phyloP scores from a whole-genome alignment of 768 basidiomycete genomes.

The Phanerochaete carnosa region DNA sequence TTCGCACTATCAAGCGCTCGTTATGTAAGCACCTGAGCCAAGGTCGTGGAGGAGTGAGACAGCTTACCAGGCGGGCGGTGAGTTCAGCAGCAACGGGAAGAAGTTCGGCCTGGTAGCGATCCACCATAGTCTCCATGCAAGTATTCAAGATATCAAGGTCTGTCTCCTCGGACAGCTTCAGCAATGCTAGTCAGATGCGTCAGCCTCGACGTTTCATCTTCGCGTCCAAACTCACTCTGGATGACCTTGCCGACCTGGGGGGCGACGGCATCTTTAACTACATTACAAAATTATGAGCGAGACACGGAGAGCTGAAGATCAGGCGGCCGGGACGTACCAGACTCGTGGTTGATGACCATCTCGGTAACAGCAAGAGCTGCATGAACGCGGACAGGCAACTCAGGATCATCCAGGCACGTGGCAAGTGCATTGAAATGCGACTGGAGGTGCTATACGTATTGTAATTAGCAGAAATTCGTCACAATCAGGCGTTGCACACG shows the following conservation, averaged over 20 bases:
- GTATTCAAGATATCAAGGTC: slow-evolving; percentile 82
- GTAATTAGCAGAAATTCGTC: background rate
- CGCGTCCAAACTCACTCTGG: slow-evolving; percentile 49
- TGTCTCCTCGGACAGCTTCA: slow-evolving; percentile 88
- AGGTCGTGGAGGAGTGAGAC: background rate
- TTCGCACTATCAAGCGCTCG: slow-evolving; percentile 51
- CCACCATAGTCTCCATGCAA: slow-evolving; percentile 85
- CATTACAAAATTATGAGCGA: background rate
- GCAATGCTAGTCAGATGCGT: slow-evolving; percentile 50
- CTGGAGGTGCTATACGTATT: slow-evolving; percentile 48
- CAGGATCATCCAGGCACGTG: slow-evolving; percentile 68
- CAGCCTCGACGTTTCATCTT: background rate
- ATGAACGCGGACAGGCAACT: slow-evolving; percentile 82
- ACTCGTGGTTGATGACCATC: slow-evolving; percentile 60
- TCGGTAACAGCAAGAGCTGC: slow-evolving; percentile 80
- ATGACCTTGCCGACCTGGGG: slow-evolving; percentile 85
- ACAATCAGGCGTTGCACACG: background rate
- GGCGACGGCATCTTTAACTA: slow-evolving; percentile 67
- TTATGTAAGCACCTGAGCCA: background rate
- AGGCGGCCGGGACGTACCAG: slow-evolving; percentile 45
- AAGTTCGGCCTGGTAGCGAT: slow-evolving; percentile 80
- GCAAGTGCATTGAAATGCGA: slow-evolving; percentile 64
- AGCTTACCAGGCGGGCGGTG: slow-evolving; percentile 67
- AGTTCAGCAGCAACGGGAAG: slow-evolving; percentile 83
- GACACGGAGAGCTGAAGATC: background rate